These are phyloP conservation scores for Raffaelea albimanens DNA, from an alignment of 2,329 filamentous ascomycete species.

Conservation along the genomic window DNA sequence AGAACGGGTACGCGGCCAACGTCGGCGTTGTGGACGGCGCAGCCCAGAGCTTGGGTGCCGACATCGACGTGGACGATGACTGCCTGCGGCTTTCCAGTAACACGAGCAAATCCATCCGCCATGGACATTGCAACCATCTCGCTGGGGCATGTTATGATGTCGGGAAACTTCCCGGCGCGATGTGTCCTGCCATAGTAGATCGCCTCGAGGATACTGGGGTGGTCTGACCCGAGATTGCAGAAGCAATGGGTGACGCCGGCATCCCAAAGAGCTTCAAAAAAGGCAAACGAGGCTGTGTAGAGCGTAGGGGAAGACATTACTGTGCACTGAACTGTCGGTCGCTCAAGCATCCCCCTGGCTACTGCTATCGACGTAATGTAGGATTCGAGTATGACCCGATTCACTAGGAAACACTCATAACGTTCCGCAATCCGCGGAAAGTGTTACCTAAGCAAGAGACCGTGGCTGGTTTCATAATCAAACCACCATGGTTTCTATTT, in stretches of 20 bases:
- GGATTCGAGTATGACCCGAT: too few relatives aligned
- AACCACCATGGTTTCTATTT: too few relatives aligned
- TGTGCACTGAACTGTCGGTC: too few relatives aligned
- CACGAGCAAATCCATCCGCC: slow-evolving; percentile 63
- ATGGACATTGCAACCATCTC: slow-evolving; percentile 73
- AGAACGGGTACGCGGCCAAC: slow-evolving; percentile 57
- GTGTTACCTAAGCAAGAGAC: too few relatives aligned
- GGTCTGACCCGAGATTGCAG: slow-evolving; percentile 52
- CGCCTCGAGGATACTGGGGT: slow-evolving; percentile 65
- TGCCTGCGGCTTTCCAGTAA: slow-evolving; percentile 57
- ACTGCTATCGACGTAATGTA: too few relatives aligned
- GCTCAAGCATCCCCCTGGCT: too few relatives aligned
- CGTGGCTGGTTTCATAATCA: too few relatives aligned
- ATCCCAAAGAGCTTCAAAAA: slow-evolving; percentile 75
- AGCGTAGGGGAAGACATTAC: too few relatives aligned
- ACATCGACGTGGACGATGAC: slow-evolving; percentile 69
- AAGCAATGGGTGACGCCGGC: slow-evolving; percentile 50
- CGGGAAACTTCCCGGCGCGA: slow-evolving; percentile 50
- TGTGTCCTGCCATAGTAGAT: slow-evolving; percentile 63
- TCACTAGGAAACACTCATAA: too few relatives aligned
- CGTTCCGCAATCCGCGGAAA: too few relatives aligned
- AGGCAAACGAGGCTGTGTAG: slow-evolving; percentile 73
- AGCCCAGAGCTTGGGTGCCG: slow-evolving; percentile 62
- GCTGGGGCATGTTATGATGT: slow-evolving; percentile 64
- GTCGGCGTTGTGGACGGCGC: slow-evolving; percentile 63